Percentiles rank a stretch among this genome's conserved stretches.
These are phyloP conservation scores for Mollisiaceae sp. DNA, from an alignment of 2,329 filamentous ascomycete genomes.

Conservation along the genomic window DNA sequence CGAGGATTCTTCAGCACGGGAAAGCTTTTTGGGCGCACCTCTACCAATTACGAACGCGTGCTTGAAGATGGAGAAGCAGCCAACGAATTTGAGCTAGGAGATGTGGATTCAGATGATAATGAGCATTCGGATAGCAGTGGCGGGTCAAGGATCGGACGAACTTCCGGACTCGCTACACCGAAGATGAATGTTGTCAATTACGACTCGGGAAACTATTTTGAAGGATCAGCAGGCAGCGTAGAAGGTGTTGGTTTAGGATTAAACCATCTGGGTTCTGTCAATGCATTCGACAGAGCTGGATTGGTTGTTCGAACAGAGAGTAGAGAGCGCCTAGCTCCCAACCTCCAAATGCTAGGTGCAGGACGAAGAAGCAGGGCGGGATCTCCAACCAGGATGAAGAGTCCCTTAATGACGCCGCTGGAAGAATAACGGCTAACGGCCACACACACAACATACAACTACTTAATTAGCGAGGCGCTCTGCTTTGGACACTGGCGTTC, in stretches of 20 bases:
- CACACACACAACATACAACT: conserved; percentile 7
- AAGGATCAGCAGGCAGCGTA: conserved; percentile 23
- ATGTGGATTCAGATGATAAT: conserved; percentile 67
- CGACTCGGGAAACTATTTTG: conserved; percentile 46
- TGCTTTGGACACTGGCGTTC: conserved; percentile 23
- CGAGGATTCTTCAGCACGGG: conserved; percentile 56
- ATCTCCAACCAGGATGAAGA: conserved; percentile 58
- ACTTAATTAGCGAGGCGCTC: conserved; percentile 31
- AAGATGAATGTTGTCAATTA: conserved; percentile 60
- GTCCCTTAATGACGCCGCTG: conserved; percentile 58
- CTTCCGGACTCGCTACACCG: conserved; percentile 72
- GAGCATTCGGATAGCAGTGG: conserved; percentile 68
- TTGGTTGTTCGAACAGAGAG: conserved; percentile 85
- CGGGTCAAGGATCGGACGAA: conserved; percentile 58
- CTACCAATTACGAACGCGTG: conserved; percentile 77
- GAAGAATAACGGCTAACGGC: conserved; percentile 42
- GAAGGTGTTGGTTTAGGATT: conserved; percentile 36
- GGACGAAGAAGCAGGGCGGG: conserved; percentile 54
- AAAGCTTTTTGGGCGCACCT: conserved; percentile 68
- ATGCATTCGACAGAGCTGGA: conserved; percentile 68
- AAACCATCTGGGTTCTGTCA: conserved; percentile 30
- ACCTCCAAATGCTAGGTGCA: conserved; percentile 57
- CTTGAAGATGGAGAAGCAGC: conserved; percentile 76
- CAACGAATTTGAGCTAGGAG: conserved; percentile 78
- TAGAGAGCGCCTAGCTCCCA: conserved; percentile 72